Base-by-base conservation (phyloP, 2,329 filamentous ascomycete species). In the Fusarium transvaalense region DNA sequence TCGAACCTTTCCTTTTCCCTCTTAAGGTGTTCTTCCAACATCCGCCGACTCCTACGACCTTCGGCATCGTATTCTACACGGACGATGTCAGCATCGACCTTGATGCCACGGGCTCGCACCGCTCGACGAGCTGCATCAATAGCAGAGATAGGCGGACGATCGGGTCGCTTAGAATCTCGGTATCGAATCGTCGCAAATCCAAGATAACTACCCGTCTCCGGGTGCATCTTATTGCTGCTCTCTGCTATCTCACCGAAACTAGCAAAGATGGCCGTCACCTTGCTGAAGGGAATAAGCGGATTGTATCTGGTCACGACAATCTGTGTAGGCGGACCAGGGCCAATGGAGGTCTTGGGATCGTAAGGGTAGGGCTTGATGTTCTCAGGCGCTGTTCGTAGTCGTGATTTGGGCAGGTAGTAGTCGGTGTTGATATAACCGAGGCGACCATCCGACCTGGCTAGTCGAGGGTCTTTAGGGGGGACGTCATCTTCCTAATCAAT, bases 271-370 rank as follows among this genome's bases (percentile, higher is more conserved):
- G 91, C 88, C 19, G 87, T 88, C 51, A 97, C 86, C 73, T 93
- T 92, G 56, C 89, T 87, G 73, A 97, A 92, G 14, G 93, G 88
- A 39, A 92, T 91, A 68, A 98, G 83, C 9, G 95, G 94, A 78
- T 98, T 96, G 77, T 97, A 97, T n/a, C 94, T 93, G n/a, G 90
- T 94, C 21, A 97, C 93, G 6, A 98, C 91, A 48, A 99, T 89
- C 77, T 97, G 93, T 4, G 92, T 93, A 3, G 96, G 93, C 15
- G 95, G 95, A 0, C 93, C 93, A 25, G 94, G 93, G 1, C 94
- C 95, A 72, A 97, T 89, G 3, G 95, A 97, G 6, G 93, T 93
- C 73, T 89, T 89, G 7, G 89, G 82, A 77, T 98, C 94, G 79
- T 93, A 96, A 27, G 88, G 81, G 79, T 97, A 97, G 23, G 92